phyloP scores from a whole-genome alignment of 768 basidiomycete species.

The Kwoniella heveanensis region DNA sequence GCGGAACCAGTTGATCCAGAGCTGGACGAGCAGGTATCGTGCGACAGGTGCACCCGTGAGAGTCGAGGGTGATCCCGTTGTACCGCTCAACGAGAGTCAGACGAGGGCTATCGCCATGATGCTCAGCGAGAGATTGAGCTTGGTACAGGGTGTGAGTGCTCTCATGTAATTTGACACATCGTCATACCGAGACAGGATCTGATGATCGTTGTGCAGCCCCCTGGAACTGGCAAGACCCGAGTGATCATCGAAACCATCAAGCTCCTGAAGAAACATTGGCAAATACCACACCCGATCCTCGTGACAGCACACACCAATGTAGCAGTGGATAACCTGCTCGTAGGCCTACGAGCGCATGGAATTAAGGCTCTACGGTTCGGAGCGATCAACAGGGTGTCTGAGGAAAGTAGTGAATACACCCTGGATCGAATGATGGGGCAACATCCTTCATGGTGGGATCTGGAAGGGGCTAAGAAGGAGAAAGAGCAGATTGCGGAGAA shows the following conservation, averaged over 20 bases:
- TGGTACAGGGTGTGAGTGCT: slow-evolving; percentile 79
- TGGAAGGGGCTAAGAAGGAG: slow-evolving; percentile 14
- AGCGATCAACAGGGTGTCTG: slow-evolving; percentile 64
- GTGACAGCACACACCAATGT: slow-evolving; percentile 94
- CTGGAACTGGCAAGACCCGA: slow-evolving; percentile 79
- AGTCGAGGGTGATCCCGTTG: slow-evolving; percentile 75
- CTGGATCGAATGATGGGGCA: slow-evolving; percentile 66
- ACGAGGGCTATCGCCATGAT: slow-evolving; percentile 79
- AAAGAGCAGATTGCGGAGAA: slow-evolving; percentile 15
- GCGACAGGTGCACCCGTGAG: slow-evolving; percentile 60
- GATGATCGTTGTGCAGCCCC: slow-evolving; percentile 14
- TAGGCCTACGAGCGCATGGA: slow-evolving; percentile 65
- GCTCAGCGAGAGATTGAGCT: slow-evolving; percentile 73
- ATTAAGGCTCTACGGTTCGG: slow-evolving; percentile 79
- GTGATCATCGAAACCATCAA: slow-evolving; percentile 84
- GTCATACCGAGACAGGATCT: slow-evolving; percentile 15
- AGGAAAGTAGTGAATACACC: slow-evolving; percentile 63
- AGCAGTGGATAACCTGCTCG: slow-evolving; percentile 86
- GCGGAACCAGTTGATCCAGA: slow-evolving; percentile 73
- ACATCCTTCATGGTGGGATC: slow-evolving; percentile 59
- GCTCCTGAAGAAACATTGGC: slow-evolving; percentile 78
- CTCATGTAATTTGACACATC: slow-evolving; percentile 1
- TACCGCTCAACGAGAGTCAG: slow-evolving; percentile 77
- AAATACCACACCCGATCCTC: slow-evolving; percentile 78
- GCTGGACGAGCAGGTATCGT: slow-evolving; percentile 76